Evolutionary conservation across 805 yeast species (phyloP).

Genomic region (Groenewaldozyma tartarivorans): DNA sequence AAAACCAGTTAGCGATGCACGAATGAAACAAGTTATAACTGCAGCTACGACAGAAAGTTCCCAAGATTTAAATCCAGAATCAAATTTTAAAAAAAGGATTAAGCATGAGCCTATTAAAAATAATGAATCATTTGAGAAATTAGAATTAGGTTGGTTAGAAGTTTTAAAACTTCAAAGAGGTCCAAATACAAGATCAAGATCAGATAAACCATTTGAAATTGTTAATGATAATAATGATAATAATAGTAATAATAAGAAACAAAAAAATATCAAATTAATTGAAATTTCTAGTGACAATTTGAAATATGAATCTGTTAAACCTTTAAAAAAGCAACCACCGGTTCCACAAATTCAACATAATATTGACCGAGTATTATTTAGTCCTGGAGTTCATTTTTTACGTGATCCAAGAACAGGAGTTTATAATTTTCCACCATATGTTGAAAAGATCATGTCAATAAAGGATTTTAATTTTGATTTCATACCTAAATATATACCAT

Average conservation of each 20-base stretch:
- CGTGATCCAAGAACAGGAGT: constrained; percentile 71
- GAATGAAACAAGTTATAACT: neutral
- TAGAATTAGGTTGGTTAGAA: neutral
- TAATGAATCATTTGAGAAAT: neutral
- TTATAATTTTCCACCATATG: constrained; percentile 54
- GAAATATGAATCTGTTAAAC: constrained; percentile 10
- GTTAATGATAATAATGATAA: neutral
- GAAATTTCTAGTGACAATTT: constrained; percentile 7
- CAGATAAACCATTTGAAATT: neutral
- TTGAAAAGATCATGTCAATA: constrained; percentile 51
- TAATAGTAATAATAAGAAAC: no score
- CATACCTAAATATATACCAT: constrained; percentile 49
- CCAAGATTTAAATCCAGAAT: neutral
- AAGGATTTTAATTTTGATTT: constrained; percentile 56
- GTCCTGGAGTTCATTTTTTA: constrained; percentile 71
- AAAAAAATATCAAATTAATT: neutral
- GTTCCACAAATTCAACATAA: constrained; percentile 56
- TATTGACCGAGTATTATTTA: constrained; percentile 62
- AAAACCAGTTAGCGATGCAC: neutral
- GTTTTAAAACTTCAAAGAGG: neutral
- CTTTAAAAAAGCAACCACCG: constrained; percentile 18
- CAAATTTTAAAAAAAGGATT: neutral
- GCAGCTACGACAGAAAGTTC: neutral
- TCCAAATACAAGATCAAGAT: neutral
- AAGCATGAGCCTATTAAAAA: neutral